Evolutionary conservation across 148 eudicot species (phyloP).

Genomic region (Vaccinium darrowii): DNA sequence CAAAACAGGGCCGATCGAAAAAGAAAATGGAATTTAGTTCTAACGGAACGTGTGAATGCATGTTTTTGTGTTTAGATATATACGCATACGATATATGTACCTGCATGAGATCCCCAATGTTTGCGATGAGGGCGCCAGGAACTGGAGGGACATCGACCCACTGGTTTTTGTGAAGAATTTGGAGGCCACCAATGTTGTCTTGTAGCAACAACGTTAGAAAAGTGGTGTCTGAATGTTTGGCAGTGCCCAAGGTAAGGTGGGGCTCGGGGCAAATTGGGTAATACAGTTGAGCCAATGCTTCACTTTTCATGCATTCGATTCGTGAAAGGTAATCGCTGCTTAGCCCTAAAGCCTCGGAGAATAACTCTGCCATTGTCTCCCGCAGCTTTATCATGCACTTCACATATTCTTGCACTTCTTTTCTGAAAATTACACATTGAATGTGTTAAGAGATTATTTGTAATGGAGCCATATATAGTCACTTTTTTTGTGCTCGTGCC

Average conservation of each 20-base stretch:
- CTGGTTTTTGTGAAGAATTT: constrained; percentile 44
- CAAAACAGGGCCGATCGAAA: too few species aligned
- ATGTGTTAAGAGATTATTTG: background rate
- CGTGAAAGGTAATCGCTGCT: constrained; percentile 36
- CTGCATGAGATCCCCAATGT: constrained; percentile 78
- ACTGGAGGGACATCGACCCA: constrained; percentile 68
- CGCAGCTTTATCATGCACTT: constrained; percentile 35
- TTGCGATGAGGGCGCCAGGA: constrained; percentile 61
- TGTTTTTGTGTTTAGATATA: background rate
- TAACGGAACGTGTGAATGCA: background rate
- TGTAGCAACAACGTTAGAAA: constrained; percentile 59
- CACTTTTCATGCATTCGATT: constrained; percentile 51
- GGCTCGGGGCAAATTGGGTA: constrained; percentile 89
- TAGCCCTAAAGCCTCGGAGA: constrained; percentile 70
- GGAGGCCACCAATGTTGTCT: constrained; percentile 60
- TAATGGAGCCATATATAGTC: too few species aligned
- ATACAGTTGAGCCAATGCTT: constrained; percentile 53
- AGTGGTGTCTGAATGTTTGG: constrained; percentile 62
- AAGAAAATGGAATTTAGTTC: background rate
- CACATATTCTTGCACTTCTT: constrained; percentile 51
- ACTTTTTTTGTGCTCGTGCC: too few species aligned
- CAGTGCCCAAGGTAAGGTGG: constrained; percentile 56
- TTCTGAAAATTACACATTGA: constrained; percentile 34
- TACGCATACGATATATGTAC: background rate
- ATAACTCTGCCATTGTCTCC: constrained; percentile 36